phyloP scores from a whole-genome alignment of 192 early-diverging fungal species.

The Chytriomyces sp. region DNA sequence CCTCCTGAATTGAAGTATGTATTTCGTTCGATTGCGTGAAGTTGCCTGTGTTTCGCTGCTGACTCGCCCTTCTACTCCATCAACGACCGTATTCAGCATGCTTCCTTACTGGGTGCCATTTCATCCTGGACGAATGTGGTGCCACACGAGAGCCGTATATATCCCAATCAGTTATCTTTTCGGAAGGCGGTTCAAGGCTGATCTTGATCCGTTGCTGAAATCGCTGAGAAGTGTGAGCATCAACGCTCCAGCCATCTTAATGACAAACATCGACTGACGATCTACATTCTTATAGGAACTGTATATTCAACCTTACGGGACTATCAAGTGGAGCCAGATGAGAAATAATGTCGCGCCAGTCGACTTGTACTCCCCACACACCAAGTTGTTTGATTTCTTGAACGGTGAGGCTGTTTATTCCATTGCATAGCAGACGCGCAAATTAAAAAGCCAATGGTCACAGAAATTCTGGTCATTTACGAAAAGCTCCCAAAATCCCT shows the following conservation, averaged over 20 bases:
- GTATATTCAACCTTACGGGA: conserved; percentile 83
- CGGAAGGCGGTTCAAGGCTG: conserved; percentile 64
- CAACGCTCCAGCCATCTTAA: not conserved
- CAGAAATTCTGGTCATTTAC: conserved; percentile 63
- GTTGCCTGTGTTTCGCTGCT: too few species aligned
- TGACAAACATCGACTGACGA: not conserved
- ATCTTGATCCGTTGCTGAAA: conserved; percentile 70
- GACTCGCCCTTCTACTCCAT: not conserved
- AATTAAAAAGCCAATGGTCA: not conserved
- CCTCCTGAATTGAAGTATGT: conserved; percentile 89
- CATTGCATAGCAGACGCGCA: not conserved
- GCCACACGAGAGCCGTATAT: conserved; percentile 90
- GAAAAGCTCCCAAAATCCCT: conserved; percentile 68
- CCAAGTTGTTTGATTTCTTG: conserved; percentile 71
- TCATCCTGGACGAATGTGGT: conserved; percentile 92
- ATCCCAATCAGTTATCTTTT: conserved; percentile 97
- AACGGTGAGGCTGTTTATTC: conserved; percentile 57
- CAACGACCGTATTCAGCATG: conserved; percentile 52
- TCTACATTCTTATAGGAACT: conserved; percentile 61
- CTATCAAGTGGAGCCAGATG: conserved; percentile 81
- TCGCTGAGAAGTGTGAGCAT: conserved; percentile 69
- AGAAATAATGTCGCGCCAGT: conserved; percentile 80
- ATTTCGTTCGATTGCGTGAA: conserved; percentile 8
- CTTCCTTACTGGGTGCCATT: conserved; percentile 82
- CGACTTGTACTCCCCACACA: conserved; percentile 88